These are phyloP conservation scores for Rhynchospora tenuis DNA, from an alignment of 176 grass and related monocot genomes.

Conservation along the genomic window DNA sequence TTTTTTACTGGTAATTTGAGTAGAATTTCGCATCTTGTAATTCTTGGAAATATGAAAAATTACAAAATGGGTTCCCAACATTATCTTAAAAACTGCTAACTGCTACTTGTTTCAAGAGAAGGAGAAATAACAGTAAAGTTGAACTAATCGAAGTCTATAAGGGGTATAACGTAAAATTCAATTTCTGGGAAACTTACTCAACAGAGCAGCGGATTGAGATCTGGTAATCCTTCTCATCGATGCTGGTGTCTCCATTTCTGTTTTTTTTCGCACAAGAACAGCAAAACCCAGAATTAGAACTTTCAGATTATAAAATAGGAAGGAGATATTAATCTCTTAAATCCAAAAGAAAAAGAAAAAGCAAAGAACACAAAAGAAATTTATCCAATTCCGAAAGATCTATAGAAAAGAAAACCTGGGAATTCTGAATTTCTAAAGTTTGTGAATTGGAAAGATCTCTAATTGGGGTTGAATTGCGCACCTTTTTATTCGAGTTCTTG, in stretches of 20 bases:
- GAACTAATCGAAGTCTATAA: not conserved
- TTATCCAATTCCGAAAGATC: not conserved
- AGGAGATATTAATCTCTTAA: not conserved
- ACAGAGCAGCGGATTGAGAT: constrained; percentile 23
- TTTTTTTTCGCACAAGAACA: not conserved
- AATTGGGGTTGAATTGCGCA: not conserved
- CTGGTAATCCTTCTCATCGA: constrained; percentile 19
- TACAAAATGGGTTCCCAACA: not conserved
- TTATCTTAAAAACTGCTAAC: not conserved
- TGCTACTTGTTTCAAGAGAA: not conserved
- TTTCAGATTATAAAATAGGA: not conserved
- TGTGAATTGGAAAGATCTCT: not conserved
- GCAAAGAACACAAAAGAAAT: not conserved
- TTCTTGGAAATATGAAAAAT: not conserved
- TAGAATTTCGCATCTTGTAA: not conserved
- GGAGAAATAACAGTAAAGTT: not conserved
- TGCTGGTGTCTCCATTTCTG: constrained; percentile 21
- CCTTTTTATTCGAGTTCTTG: not conserved
- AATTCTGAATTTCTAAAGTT: not conserved
- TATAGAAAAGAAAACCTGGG: not conserved
- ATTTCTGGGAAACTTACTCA: constrained; percentile 5
- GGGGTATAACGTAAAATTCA: not conserved
- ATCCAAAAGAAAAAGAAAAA: not conserved
- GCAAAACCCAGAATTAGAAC: not conserved
- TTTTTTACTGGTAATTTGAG: not conserved